Base-by-base conservation (phyloP, 1,284 basidiomycete genomes). In the Ceratobasidium sp. region DNA sequence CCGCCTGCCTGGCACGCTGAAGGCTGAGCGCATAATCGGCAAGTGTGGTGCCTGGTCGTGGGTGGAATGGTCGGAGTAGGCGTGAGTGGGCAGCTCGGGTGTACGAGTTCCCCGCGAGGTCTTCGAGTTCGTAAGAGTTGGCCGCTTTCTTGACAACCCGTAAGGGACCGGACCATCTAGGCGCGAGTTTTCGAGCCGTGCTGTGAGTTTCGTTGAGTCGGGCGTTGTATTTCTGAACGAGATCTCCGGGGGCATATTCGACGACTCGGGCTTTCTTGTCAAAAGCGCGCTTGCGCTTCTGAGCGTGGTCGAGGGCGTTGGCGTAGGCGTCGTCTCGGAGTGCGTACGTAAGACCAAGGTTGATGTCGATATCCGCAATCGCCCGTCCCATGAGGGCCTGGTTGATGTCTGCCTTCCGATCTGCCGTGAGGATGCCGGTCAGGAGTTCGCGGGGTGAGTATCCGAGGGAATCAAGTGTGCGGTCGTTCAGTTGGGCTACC, bases 381-480 rank as follows among this genome's bases (percentile, higher is more conserved):
- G 3, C 20, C 2, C 31, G 35, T 5, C 28, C 35, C 17, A 3
- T 42, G 31, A 42, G 3, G 20, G 39, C 17, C 17, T 7, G 3
- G 5, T 20, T 13, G 2, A 63, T 4, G 11, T 63, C 35, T 15
- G 61, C 35, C 37, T 31, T 60, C 8, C 49, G 33, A 1, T 60
- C 31, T 23, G 61, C 28, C 13, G n/a, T 33, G 1, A 75, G 31
- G 3, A 68, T 31, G 26, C 79, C 77, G 4, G 78, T 76, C 8
- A 79, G 13, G 35, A 81, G 61, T 67, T 79, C 79, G 28, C 76
- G 49, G 10, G 80, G 79, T 10, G 78, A 65, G 75, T 67, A 79
- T 3, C 76, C 47, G 1, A 78, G 54, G 11, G 71, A 63, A 1
- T 74, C 68, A 11, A 79, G 54, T 1, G 77, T 76, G 7, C 80